Evolutionary conservation across 768 basidiomycete species (phyloP), one percentile per base, ranked within the genome.

Genomic region (button mushroom (Agaricus bisporus)): DNA sequence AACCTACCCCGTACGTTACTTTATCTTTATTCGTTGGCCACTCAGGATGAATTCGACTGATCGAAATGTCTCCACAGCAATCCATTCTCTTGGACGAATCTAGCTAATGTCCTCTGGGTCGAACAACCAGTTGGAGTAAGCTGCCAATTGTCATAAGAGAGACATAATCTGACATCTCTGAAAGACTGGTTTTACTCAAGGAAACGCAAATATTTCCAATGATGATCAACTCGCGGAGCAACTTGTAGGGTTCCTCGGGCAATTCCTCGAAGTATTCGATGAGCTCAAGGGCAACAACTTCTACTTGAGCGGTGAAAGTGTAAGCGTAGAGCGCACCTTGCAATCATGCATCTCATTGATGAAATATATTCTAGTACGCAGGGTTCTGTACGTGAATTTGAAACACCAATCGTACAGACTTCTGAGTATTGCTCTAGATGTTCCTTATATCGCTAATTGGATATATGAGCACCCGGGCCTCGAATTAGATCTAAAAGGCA

Each of bases 61-160:
- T 9, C 17, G 39, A 17, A 45, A 36, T 41, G 48, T 41, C 47
- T 44, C 17, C 45, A 41, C 29, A 72, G 66, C 5, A 90, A 88
- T 48, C 73, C 83, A 57, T 77, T 76, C 60, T 86, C 85, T 63
- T 90, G 88, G 88, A 89, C 88, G 0, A 90, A 89, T 59, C 72
- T 90, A 9, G 86, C 86, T 2, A 85, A 83, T 52, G 68, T 88
- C 11, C 69, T 89, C n/a, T 91, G 78, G 73, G 79, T 90, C 14
- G 88, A 91, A 59, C 88, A 89, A 58, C 88, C 88, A 4, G 82
- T 90, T 32, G 88, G 88, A 6, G 88, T 86, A 9, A 86, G 88
- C 1, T 88, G 64, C 83, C 83, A 70, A 57, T 12, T 84, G 86
- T 0, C 79, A 81, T 54, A 81, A 81, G 57, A 67, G 73, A 63